Base-by-base conservation (phyloP, 139 green algal genomes). In the Edaphochlamys debaryana region DNA sequence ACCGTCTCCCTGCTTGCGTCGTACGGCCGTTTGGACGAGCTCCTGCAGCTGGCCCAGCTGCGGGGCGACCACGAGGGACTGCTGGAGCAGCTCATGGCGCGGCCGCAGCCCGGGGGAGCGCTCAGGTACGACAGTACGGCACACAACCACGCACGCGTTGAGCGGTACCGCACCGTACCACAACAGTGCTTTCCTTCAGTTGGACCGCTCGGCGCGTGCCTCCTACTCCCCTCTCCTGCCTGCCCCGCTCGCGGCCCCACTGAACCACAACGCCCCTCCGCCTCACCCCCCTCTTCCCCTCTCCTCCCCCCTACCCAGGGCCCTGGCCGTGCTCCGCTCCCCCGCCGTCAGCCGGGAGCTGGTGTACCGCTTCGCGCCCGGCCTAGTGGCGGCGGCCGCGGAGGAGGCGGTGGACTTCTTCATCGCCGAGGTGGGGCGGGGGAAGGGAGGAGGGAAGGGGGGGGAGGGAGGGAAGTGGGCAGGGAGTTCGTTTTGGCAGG, bases 11-110 rank as follows among this genome's bases (percentile, higher is more conserved):
- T 99, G 83, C 92, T 99, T 62, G 90, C 90, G 4, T 89, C 87
- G 30, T 98, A 98, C 84, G 96, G 96, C 30, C 92, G 95, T 6
- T 22, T 95, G 81, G 93, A 97, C 17, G 96, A 99, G 77, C 91
- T 99, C 54, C 78, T 97, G 79, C 71, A 92, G 25, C 99, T 93
- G 84, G 96, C 95, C 0, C 85, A 82, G 20, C 90, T 91, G n/a
- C 80, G 92, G 2, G 89, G 94, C 38, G 95, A 98, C 86, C 86
- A 96, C 48, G 96, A 99, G 85, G 88, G 90, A 1, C 90, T 98
- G 45, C 74, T 99, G 69, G 92, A 97, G 79, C 87, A 94, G 76
- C 87, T 98, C 71, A 87, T 99, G 80, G 81, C 91, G 63, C 84
- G 75, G 30, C 30, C 30, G 41, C 60, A 62, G 60, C 75, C 60